phyloP scores from a whole-genome alignment of 2,329 filamentous ascomycete genomes.

The Macroventuria anomochaeta region DNA sequence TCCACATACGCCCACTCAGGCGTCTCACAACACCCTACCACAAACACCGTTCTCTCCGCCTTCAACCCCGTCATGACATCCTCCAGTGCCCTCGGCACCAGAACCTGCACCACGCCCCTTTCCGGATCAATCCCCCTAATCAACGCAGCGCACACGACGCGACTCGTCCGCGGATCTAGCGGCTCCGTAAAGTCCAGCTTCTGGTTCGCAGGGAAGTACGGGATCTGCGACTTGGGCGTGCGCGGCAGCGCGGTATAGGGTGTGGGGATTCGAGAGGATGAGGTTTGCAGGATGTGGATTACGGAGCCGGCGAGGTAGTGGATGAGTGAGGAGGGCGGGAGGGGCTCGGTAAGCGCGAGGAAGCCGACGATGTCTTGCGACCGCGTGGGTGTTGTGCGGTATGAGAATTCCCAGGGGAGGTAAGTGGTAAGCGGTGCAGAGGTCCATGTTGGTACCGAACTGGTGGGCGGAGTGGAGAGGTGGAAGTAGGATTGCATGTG shows the following conservation, averaged over 20 bases:
- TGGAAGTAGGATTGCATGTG: slow-evolving; percentile 85
- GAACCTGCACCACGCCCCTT: slow-evolving; percentile 64
- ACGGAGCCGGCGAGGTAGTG: slow-evolving; percentile 75
- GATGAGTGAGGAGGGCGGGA: slow-evolving; percentile 63
- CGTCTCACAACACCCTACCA: slow-evolving; percentile 40
- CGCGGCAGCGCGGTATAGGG: slow-evolving; percentile 43
- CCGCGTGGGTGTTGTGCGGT: slow-evolving; percentile 57
- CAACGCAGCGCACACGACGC: slow-evolving; percentile 69
- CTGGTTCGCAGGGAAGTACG: slow-evolving; percentile 62
- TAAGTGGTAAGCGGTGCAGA: slow-evolving; percentile 62
- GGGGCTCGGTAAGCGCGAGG: slow-evolving; percentile 70
- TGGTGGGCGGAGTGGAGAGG: slow-evolving; percentile 26
- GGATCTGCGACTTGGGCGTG: slow-evolving; percentile 62
- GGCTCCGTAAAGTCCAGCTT: slow-evolving; percentile 52
- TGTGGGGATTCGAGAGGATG: slow-evolving; percentile 50
- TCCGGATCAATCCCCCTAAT: slow-evolving; percentile 71
- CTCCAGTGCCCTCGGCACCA: slow-evolving; percentile 64
- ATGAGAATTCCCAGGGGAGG: slow-evolving; percentile 68
- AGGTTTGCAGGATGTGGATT: slow-evolving; percentile 69
- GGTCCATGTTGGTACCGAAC: slow-evolving; percentile 55
- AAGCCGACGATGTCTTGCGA: slow-evolving; percentile 65
- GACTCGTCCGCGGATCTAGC: slow-evolving; percentile 66
- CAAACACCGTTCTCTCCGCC: slow-evolving; percentile 40
- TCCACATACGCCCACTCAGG: slow-evolving; percentile 48
- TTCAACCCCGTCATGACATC: slow-evolving; percentile 25